Percentiles rank a stretch among this genome's conserved stretches.
Conservation (phyloP, 805 yeast species). For the Candida easanensis region DNA sequence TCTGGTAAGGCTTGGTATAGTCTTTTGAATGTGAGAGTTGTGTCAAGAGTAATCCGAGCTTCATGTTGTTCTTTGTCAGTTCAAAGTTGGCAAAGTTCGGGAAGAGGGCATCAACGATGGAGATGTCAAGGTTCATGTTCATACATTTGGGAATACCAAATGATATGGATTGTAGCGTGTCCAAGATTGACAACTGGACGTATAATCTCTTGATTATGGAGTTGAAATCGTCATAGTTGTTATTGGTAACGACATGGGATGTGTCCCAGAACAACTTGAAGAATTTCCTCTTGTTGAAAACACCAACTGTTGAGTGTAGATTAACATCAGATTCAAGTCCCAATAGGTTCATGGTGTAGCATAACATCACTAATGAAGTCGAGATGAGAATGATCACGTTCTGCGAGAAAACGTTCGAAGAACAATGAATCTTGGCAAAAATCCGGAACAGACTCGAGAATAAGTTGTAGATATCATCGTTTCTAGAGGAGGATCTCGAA, state of each 20-base stretch:
- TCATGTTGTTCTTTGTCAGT: constrained; percentile 24
- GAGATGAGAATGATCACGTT: constrained; percentile 14
- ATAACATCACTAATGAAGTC: constrained; percentile 39
- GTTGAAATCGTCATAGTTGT: constrained; percentile 25
- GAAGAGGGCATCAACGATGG: constrained; percentile 22
- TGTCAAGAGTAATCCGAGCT: constrained; percentile 25
- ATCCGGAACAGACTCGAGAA: constrained; percentile 17
- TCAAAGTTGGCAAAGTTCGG: constrained; percentile 20
- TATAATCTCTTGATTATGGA: constrained; percentile 41
- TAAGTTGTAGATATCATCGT: constrained; percentile 14
- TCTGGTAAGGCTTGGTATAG: constrained; percentile 4
- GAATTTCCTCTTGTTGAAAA: constrained; percentile 58
- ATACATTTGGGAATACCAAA: constrained; percentile 45
- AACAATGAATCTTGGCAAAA: constrained; percentile 17
- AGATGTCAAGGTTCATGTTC: constrained; percentile 20
- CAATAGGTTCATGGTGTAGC: constrained; percentile 54
- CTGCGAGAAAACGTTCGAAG: constrained; percentile 11
- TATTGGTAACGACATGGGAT: constrained; percentile 14
- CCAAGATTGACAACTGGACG: constrained; percentile 45
- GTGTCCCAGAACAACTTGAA: constrained; percentile 32
- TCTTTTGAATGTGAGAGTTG: constrained; percentile 13
- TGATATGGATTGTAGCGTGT: constrained; percentile 48
- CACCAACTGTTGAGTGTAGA: constrained; percentile 48
- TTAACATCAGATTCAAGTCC: constrained; percentile 56
- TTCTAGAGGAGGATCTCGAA: constrained; percentile 10